Evolutionary conservation across 176 grass and related monocot species (phyloP), one percentile per base, ranked within the genome.

Genomic region (Guadua angustifolia): DNA sequence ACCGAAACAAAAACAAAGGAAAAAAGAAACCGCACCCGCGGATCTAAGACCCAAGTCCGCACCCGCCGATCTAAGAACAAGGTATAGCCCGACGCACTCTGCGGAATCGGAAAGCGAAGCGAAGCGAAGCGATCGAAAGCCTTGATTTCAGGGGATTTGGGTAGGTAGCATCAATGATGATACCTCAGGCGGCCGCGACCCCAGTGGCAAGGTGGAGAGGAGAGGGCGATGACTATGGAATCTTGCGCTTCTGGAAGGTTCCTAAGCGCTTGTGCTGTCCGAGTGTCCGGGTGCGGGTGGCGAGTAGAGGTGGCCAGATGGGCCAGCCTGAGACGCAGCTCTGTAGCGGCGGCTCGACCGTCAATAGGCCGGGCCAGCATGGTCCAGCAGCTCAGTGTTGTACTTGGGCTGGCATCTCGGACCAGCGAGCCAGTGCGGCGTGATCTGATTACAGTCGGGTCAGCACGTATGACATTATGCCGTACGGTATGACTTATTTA

Each of bases 111-210:
- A 11, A 47, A 51, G 5, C 15, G 32, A 21, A 74, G 26, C 15
- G 32, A 21, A 74, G 26, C 14, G 19, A n/a, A 6, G 42, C 43
- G 66, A 71, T 52, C 53, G 55, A 47, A 86, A 57, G n/a, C n/a
- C 68, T 19, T 35, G 4, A 47, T 58, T 49, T 9, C 4, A 6
- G 35, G 63, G 66, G 83, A 12, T 78, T 69, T 78, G 17, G 81
- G 11, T 47, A 25, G 38, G 82, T 0, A 52, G 29, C 57, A 24
- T 9, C 58, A 25, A 19, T 7, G 18, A 16, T 21, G 6, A n/a
- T 85, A 89, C 87, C 87, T 89, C 87, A 85, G 88, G 88, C 79
- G 38, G 69, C 71, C 91, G 88, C 79, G 38, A 74, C 71, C 91
- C 85, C 77, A 24, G 46, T 9, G 38, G 49, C 22, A 45, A 84